Conservation (phyloP, 2,329 filamentous ascomycete species). For the Monosporascus sp. region DNA sequence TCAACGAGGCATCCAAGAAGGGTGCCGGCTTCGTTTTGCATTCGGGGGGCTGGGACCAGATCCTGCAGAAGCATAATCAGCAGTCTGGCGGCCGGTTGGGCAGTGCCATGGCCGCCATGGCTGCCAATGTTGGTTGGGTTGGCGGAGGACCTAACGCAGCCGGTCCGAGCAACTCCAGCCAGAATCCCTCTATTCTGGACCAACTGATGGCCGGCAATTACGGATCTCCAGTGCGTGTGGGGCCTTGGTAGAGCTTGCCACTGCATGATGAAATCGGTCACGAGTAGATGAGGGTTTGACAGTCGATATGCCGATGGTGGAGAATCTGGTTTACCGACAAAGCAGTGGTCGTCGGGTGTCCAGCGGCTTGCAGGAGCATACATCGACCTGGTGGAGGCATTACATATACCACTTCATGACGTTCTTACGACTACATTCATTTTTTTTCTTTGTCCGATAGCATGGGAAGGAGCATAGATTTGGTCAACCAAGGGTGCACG, state of each 20-base stretch:
- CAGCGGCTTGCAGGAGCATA: no score
- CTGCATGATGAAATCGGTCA: no score
- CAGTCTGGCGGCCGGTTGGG: conserved; percentile 77
- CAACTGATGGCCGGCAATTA: conserved; percentile 58
- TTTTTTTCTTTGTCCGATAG: no score
- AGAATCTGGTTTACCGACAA: no score
- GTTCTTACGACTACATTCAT: no score
- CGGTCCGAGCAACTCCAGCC: conserved; percentile 23
- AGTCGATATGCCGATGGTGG: no score
- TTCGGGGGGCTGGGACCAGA: conserved; percentile 88
- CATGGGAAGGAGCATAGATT: no score
- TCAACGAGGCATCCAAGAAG: conserved; percentile 84
- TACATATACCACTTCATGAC: no score
- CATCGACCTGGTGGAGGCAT: no score
- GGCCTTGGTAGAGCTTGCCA: conserved; percentile 46
- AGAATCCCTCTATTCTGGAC: conserved; percentile 54
- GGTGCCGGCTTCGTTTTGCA: conserved; percentile 87
- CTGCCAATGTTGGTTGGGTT: conserved; percentile 74
- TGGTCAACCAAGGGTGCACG: no score
- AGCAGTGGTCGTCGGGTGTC: no score
- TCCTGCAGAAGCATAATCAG: conserved; percentile 80
- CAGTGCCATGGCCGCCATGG: conserved; percentile 72
- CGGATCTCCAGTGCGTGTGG: conserved; percentile 55
- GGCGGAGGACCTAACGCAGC: conserved; percentile 32
- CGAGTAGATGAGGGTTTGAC: no score